Evolutionary conservation across 202 grass and related monocot species (phyloP).

Genomic region (Carex arenaria): DNA sequence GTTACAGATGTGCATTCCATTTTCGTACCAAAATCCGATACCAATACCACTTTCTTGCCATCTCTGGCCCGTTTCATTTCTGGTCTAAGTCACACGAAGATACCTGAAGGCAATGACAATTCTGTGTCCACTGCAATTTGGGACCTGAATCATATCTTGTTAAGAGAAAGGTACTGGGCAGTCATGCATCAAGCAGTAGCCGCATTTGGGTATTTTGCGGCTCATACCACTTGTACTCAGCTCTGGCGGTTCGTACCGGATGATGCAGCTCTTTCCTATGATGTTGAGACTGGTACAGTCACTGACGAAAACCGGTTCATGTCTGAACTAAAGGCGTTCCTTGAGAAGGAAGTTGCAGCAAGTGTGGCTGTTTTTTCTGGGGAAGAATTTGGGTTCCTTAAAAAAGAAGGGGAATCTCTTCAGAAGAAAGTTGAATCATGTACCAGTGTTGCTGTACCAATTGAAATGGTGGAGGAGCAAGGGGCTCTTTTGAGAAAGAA

Average conservation of each 20-base stretch:
- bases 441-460: neutral
- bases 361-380: slow-evolving; percentile 28
- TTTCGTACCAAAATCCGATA: slow-evolving; percentile 33
- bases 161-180: slow-evolving; percentile 75
- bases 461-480: slow-evolving; percentile 20
- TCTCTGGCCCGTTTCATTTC: slow-evolving; percentile 72
- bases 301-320: slow-evolving; percentile 68
- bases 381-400: slow-evolving; percentile 39
- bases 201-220: slow-evolving; percentile 85
- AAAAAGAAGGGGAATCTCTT: slow-evolving; percentile 49
- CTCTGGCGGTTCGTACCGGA: slow-evolving; percentile 77
- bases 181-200: slow-evolving; percentile 54
- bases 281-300: slow-evolving; percentile 36
- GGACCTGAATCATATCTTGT: slow-evolving; percentile 57
- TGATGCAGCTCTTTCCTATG: slow-evolving; percentile 82
- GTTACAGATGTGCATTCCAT: slow-evolving; percentile 47
- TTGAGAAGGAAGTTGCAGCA: slow-evolving; percentile 64
- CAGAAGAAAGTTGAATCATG: slow-evolving; percentile 28
- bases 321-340: slow-evolving; percentile 66
- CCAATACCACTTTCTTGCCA: slow-evolving; percentile 41
- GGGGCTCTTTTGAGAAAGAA: slow-evolving; percentile 35
- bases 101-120: slow-evolving; percentile 46
- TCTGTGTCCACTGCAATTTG: slow-evolving; percentile 49
- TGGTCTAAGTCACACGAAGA: slow-evolving; percentile 58
- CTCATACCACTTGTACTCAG: slow-evolving; percentile 68